Base-by-base conservation (phyloP, 164 flowering plant species). In the Dillenia turbinata region DNA sequence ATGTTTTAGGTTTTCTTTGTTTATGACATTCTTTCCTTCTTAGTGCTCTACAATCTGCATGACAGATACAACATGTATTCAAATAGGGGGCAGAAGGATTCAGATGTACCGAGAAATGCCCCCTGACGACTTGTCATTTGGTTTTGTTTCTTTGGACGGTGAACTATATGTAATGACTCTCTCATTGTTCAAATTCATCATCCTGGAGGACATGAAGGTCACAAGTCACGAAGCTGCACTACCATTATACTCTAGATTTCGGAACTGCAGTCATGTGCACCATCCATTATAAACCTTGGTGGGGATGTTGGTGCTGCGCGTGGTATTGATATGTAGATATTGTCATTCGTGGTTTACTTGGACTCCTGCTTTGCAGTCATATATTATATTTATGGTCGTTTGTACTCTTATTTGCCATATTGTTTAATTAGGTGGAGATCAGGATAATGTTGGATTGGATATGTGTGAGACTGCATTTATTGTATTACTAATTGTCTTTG, bases 201-300 rank as follows among this genome's bases (percentile, higher is more conserved):
- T 70, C 98, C 95, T 10, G 59, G 64, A 83, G 73, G 73, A 77
- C 74, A 19, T 92, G 98, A 96, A 79, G 88, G 73, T 77, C 77
- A 19, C 59, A 86, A 9, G 44, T 71, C 47, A 71, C 88, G 12
- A 86, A 71, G 68, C 73, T 90, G 43, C 96, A 92, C 9, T 79
- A 79, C 63, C 59, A 50, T 44, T 16, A 55, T 47, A 69, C 73
- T 1, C 22, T 89, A 9, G 88, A 88, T 75, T 83, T 88, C 66
- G 76, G 70, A 60, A 80, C 81, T 52, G 81, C 90, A 14, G 90
- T 85, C 51, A 70, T 83, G 83, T 86, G 96, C 79, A 70, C 86
- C 43, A 62, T 89, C 33, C 78, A 33, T 40, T 83, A 56, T 77
- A 78, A 33, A 33, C 40, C 40, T 33, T 33, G 6, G 6, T 33